Evolutionary conservation across 2,329 filamentous ascomycete species (phyloP).

Genomic region (Calonectria pseudoreteaudii): DNA sequence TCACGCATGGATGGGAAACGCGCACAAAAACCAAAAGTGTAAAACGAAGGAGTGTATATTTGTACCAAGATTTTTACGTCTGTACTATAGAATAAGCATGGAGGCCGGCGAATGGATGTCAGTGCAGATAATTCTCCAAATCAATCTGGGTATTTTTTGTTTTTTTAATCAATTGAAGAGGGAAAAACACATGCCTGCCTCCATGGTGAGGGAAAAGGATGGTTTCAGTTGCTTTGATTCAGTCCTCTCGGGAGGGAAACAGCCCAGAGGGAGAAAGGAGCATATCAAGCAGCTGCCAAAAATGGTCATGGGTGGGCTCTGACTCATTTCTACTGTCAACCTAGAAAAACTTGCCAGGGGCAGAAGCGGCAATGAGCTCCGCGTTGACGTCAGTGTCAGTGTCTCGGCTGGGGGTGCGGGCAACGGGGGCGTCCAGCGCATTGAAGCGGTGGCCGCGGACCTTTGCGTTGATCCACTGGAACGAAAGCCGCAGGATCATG

Average conservation of each 20-base stretch:
- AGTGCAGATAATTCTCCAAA: constrained; percentile 38
- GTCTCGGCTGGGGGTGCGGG: constrained; percentile 44
- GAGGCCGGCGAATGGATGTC: constrained; percentile 36
- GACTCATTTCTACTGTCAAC: background rate
- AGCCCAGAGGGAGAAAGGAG: background rate
- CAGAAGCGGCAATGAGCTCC: constrained; percentile 44
- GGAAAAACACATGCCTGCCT: background rate
- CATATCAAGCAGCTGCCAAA: background rate
- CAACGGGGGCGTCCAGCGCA: constrained; percentile 69
- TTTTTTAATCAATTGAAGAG: background rate
- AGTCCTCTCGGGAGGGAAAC: background rate
- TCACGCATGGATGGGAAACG: constrained; percentile 21
- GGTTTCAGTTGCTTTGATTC: background rate
- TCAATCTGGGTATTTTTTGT: constrained; percentile 23
- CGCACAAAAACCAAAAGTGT: constrained; percentile 31
- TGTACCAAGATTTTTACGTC: constrained; percentile 41
- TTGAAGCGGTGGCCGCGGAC: constrained; percentile 71
- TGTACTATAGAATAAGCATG: constrained; percentile 46
- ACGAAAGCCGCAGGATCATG: constrained; percentile 68
- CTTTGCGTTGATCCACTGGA: constrained; percentile 70
- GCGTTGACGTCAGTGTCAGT: constrained; percentile 46
- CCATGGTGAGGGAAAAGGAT: background rate
- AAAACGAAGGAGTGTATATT: constrained; percentile 35
- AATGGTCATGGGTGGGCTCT: constrained; percentile 14
- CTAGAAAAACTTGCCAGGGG: constrained; percentile 68